phyloP scores from a whole-genome alignment of 768 basidiomycete genomes.

The Grammothele lineata region DNA sequence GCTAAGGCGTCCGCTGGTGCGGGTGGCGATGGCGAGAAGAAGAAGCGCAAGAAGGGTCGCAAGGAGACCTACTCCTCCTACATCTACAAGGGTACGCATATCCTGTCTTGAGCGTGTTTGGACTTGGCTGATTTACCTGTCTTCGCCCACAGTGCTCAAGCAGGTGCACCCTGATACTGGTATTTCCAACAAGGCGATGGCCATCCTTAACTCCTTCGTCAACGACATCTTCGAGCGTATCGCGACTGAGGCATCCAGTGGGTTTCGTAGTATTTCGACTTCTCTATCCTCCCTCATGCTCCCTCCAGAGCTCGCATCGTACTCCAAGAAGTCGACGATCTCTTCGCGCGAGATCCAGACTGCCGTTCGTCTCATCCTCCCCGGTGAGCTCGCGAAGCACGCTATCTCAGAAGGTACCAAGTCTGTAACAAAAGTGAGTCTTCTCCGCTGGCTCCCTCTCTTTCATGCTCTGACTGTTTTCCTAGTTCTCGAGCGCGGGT shows the following conservation, averaged over 20 bases:
- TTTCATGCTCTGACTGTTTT: neutral
- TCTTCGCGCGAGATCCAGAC: conserved; percentile 99
- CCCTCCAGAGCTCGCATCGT: conserved; percentile 82
- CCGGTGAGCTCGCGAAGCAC: conserved; percentile 93
- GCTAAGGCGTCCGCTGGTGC: conserved; percentile 48
- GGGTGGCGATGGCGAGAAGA: conserved; percentile 70
- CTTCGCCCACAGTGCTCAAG: conserved; percentile 76
- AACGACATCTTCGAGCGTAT: conserved; percentile 96
- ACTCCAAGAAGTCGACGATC: conserved; percentile 98
- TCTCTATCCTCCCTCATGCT: neutral
- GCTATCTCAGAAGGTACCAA: conserved; percentile 94
- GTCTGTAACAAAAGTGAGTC: conserved; percentile 76
- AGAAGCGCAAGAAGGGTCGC: conserved; percentile 79
- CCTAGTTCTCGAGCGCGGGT: conserved; percentile 67
- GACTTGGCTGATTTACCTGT: neutral
- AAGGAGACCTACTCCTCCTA: conserved; percentile 95
- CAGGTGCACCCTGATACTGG: conserved; percentile 99
- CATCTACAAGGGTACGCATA: conserved; percentile 81
- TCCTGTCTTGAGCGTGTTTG: conserved; percentile 8
- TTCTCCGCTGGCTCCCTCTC: no score
- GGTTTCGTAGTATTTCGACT: conserved; percentile 25
- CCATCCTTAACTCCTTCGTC: conserved; percentile 93
- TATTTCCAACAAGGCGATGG: conserved; percentile 99
- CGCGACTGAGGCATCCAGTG: conserved; percentile 85
- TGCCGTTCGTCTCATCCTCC: conserved; percentile 92